Percentiles rank a stretch among this genome's conserved stretches.
These are phyloP conservation scores for Didymella arachidicola DNA, from an alignment of 2,329 filamentous ascomycete species.

Conservation along the genomic window DNA sequence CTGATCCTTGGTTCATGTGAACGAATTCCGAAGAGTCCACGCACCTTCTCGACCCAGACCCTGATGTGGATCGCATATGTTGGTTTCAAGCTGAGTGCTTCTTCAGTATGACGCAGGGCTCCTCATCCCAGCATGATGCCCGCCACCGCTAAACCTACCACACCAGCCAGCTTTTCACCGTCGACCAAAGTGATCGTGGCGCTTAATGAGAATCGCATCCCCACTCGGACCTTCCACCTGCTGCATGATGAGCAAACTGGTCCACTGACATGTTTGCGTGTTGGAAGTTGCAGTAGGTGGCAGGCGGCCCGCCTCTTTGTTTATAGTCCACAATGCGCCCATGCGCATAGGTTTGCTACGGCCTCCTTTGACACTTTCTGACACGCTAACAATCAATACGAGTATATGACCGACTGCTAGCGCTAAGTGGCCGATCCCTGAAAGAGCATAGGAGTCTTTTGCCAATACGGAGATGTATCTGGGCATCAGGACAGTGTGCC, in stretches of 20 bases:
- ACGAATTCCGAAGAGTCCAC: slow-evolving; percentile 13
- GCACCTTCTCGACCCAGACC: slow-evolving; percentile 4
- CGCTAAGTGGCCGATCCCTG: not conserved
- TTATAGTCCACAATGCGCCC: slow-evolving; percentile 31
- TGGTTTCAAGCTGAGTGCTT: no score
- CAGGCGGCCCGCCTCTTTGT: slow-evolving; percentile 32
- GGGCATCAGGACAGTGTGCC: slow-evolving; percentile 14
- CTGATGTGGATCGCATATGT: slow-evolving; percentile 3
- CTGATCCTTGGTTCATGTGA: slow-evolving; percentile 12
- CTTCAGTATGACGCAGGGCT: slow-evolving; percentile 23
- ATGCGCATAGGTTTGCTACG: slow-evolving; percentile 23
- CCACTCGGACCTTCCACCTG: slow-evolving; percentile 24
- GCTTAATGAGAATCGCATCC: slow-evolving; percentile 28
- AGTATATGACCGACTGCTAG: slow-evolving; percentile 12
- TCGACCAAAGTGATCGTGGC: slow-evolving; percentile 19
- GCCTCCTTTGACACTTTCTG: slow-evolving; percentile 23
- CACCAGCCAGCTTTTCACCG: slow-evolving; percentile 24
- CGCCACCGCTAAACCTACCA: slow-evolving; percentile 26
- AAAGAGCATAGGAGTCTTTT: slow-evolving; percentile 6
- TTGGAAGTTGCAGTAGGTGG: slow-evolving; percentile 24
- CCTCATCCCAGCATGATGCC: slow-evolving; percentile 13
- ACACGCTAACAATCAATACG: slow-evolving; percentile 19
- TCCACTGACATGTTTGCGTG: slow-evolving; percentile 26
- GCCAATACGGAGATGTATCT: slow-evolving; percentile 6
- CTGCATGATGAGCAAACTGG: slow-evolving; percentile 26